Base-by-base conservation (phyloP, 805 yeast genomes). In the Sugiyamaella marilandica region DNA sequence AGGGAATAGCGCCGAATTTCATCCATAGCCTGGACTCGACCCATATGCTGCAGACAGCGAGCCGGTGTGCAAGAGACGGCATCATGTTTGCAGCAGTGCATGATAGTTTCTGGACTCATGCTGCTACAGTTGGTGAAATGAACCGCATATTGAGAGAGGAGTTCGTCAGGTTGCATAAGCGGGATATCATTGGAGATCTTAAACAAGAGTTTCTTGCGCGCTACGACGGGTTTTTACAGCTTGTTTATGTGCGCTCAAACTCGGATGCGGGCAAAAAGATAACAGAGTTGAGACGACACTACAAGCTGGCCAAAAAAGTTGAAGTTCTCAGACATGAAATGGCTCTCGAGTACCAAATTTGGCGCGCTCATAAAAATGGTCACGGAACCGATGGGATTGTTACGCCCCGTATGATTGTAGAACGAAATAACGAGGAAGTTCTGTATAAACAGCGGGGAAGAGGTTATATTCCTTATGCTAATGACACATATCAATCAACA, bases 21-120 rank as follows among this genome's bases (percentile, higher is more conserved):
- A 85, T 92, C 48, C 99, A 92, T 67, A 91, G 97, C 0, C 74
- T 92, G 55, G 99, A 92, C 75, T 97, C 98, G 1, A 84, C 97
- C 0, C 99, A 92, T 67, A 92, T 92, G 99, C 74, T 92, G 48
- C 71, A 88, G 74, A 85, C 96, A 7, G 95, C 97, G 0, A 73
- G 79, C 45, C 81, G 81, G 26, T 88, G 96, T 67, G 80, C 83
- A 4, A 29, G 39, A 2, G 63, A 66, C 1, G 81, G 80, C 0
- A 68, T 92, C 47, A 74, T 81, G 10, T 92, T 94, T 75, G 97
- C 98, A 0, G 82, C 97, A 0, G 99, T 92, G 24, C 99, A 92
- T 69, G 99, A 92, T 68, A 91, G 97, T 0, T 92, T 86, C 68
- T 92, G 99, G 99, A 90, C 98, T 0, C 97, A 94, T 67, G 97